Evolutionary conservation across 2,329 filamentous ascomycete species (phyloP).

Genomic region (Colletotrichum camelliae): DNA sequence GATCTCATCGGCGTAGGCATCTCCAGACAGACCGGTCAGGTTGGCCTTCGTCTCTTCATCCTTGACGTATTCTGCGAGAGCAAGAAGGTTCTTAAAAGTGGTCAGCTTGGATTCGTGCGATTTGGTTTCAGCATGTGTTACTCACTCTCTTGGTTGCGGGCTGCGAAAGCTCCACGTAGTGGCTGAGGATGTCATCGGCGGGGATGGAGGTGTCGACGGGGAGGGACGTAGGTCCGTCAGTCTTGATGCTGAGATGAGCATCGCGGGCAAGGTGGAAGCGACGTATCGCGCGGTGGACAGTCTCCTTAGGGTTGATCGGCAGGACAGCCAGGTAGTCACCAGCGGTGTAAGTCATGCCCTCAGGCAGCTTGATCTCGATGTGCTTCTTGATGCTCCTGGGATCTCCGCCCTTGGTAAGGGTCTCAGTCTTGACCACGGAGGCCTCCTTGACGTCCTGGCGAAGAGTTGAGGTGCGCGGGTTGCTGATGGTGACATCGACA

Average conservation of each 20-base stretch:
- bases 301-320: constrained; percentile 70
- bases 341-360: constrained; percentile 68
- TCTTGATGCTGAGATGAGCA: constrained; percentile 65
- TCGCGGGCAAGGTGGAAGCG: constrained; percentile 76
- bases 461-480: constrained; percentile 60
- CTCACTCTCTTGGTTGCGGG: constrained; percentile 71
- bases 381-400: constrained; percentile 61
- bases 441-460: constrained; percentile 67
- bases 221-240: constrained; percentile 55
- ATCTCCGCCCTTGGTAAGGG: constrained; percentile 50
- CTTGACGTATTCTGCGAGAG: constrained; percentile 24
- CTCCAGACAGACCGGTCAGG: constrained; percentile 42
- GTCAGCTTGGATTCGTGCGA: constrained; percentile 18
- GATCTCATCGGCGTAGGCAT: constrained; percentile 43
- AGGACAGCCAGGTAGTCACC: constrained; percentile 81
- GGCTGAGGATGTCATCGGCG: constrained; percentile 67
- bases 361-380: constrained; percentile 73
- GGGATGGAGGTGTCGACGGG: constrained; percentile 63
- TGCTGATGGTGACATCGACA: constrained; percentile 56
- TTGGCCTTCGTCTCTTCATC: constrained; percentile 39
- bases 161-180: constrained; percentile 76
- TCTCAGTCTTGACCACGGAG: constrained; percentile 56
- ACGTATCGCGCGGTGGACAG: constrained; percentile 67
- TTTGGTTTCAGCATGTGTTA: constrained; percentile 23
- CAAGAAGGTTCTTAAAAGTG: constrained; percentile 35